Evolutionary conservation across 192 early-diverging fungal species (phyloP).

Genomic region (Dimargaris verticillata): DNA sequence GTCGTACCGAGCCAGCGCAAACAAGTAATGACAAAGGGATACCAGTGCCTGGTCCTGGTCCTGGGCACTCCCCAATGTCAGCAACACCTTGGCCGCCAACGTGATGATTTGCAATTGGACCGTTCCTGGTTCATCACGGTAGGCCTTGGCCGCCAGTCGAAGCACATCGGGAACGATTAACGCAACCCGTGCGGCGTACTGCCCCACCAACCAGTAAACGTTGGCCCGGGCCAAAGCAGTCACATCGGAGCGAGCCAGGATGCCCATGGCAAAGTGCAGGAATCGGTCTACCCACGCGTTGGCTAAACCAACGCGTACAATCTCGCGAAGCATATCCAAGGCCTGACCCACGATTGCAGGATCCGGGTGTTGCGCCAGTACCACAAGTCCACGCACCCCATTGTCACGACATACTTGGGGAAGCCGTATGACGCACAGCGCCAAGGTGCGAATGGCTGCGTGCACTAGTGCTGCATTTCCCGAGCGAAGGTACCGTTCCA

Average conservation of each 20-base stretch:
- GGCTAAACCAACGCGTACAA: not conserved
- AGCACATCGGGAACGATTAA: slow-evolving; percentile 66
- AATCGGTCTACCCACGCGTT: not conserved
- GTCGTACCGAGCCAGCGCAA: slow-evolving; percentile 83
- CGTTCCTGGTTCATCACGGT: slow-evolving; percentile 32
- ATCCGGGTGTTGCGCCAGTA: not conserved
- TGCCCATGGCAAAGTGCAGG: not conserved
- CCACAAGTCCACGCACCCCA: slow-evolving; percentile 7
- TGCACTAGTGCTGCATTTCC: slow-evolving; percentile 46
- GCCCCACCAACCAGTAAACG: slow-evolving; percentile 74
- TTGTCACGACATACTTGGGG: slow-evolving; percentile 16
- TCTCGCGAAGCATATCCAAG: slow-evolving; percentile 1
- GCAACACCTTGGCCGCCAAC: slow-evolving; percentile 53
- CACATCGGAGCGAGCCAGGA: not conserved
- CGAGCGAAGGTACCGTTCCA: slow-evolving; percentile 29
- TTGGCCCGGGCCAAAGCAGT: slow-evolving; percentile 49
- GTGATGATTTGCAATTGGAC: slow-evolving; percentile 74
- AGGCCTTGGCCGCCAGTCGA: slow-evolving; percentile 45
- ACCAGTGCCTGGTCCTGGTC: slow-evolving; percentile 24
- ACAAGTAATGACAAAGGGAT: slow-evolving; percentile 50
- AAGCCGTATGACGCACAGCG: slow-evolving; percentile 34
- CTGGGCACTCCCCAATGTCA: slow-evolving; percentile 5
- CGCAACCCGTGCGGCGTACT: slow-evolving; percentile 48
- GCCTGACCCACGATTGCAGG: not conserved
- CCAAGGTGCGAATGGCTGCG: slow-evolving; percentile 43